Percentiles rank a stretch among this genome's conserved stretches.
phyloP scores from a whole-genome alignment of 805 yeast genomes.

The Blastobotrys parvus region DNA sequence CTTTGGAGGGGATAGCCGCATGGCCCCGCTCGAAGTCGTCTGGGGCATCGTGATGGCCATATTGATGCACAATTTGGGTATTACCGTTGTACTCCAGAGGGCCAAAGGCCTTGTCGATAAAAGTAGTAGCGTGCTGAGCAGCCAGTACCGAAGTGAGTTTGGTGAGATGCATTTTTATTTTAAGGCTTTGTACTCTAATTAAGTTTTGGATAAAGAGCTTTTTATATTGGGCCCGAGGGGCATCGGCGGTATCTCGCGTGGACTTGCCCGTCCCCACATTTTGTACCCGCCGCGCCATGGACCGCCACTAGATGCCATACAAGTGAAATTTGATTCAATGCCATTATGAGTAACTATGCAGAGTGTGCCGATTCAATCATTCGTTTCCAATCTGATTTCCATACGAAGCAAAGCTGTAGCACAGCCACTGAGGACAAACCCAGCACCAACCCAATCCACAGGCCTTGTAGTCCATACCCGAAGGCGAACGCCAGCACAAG shows the following conservation, averaged over 20 bases:
- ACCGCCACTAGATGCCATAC: too few species aligned
- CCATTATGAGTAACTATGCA: too few species aligned
- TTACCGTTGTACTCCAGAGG: not conserved
- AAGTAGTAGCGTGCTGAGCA: not conserved
- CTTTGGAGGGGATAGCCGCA: slow-evolving; percentile 2
- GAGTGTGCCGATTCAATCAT: too few species aligned
- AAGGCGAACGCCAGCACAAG: slow-evolving; percentile 45
- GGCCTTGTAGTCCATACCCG: slow-evolving; percentile 45
- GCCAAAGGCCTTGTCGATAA: slow-evolving; percentile 3
- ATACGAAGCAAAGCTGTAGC: not conserved
- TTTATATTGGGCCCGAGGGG: too few species aligned
- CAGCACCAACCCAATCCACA: slow-evolving; percentile 67
- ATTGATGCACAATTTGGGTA: not conserved
- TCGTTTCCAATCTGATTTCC: not conserved
- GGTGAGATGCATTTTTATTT: too few species aligned
- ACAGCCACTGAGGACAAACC: slow-evolving; percentile 30
- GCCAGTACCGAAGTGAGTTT: too few species aligned
- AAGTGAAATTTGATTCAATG: too few species aligned
- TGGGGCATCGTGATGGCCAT: not conserved
- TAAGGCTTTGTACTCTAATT: too few species aligned
- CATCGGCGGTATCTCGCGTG: too few species aligned
- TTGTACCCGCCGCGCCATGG: too few species aligned
- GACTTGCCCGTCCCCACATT: too few species aligned
- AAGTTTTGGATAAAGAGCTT: too few species aligned
- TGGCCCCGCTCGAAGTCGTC: not conserved